Conservation (phyloP, 2,329 filamentous ascomycete genomes). For the Aspergillus luchuensis region DNA sequence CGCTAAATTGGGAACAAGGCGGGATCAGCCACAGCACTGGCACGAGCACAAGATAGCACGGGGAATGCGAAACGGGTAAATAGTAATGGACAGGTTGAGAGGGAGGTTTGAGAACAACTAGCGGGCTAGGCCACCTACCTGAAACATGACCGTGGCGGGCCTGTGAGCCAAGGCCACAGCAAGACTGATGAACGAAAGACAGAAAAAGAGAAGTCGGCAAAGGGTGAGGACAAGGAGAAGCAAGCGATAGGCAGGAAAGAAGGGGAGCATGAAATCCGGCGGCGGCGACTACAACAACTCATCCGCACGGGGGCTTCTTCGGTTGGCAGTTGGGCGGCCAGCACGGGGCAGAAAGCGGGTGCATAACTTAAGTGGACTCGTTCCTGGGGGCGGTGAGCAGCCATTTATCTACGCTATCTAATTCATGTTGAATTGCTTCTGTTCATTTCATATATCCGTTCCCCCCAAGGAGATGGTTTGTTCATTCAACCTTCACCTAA, state of each 20-base stretch:
- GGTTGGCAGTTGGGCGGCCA: conserved; percentile 7
- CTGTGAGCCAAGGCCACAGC: conserved; percentile 23
- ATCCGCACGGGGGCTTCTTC: background rate
- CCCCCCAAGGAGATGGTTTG: no score
- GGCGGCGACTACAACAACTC: background rate
- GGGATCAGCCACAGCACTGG: conserved; percentile 1
- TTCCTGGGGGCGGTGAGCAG: background rate
- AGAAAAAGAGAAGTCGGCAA: conserved; percentile 15
- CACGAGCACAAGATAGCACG: background rate
- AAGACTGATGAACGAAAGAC: conserved; percentile 16
- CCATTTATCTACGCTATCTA: no score
- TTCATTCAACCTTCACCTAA: no score
- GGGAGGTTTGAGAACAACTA: background rate
- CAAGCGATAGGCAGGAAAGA: conserved; percentile 15
- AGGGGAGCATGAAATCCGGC: conserved; percentile 14
- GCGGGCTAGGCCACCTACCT: conserved; percentile 24
- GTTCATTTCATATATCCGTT: no score
- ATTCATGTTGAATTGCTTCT: no score
- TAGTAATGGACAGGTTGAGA: background rate
- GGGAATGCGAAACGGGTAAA: conserved; percentile 2
- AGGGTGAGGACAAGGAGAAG: conserved; percentile 14
- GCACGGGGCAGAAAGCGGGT: conserved; percentile 12
- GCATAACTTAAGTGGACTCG: background rate
- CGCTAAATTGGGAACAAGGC: conserved; percentile 53
- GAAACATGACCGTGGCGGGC: conserved; percentile 35